Conservation (phyloP, 1,284 basidiomycete genomes). For the Melanopsichium pennsylvanicum region DNA sequence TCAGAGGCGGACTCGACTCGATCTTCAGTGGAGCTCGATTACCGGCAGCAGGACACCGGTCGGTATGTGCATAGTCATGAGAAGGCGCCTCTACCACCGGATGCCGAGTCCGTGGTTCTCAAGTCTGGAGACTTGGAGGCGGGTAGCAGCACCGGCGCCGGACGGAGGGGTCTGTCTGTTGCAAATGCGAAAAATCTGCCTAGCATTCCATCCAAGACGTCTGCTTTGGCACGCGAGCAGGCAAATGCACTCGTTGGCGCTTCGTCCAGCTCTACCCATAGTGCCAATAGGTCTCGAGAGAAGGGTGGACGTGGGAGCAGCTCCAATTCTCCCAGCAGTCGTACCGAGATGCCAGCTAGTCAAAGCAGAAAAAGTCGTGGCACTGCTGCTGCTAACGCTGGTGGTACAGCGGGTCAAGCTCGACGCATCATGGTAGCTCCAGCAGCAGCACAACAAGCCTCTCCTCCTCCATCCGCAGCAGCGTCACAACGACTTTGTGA, state of each 20-base stretch:
- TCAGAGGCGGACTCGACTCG: neutral
- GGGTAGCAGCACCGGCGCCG: neutral
- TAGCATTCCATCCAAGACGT: constrained; percentile 11
- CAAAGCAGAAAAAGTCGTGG: neutral
- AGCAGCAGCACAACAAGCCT: no score
- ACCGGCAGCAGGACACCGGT: neutral
- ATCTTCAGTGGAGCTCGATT: constrained; percentile 5
- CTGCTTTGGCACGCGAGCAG: constrained; percentile 15
- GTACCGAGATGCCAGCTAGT: no score
- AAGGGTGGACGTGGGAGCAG: no score
- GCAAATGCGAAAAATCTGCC: constrained; percentile 16
- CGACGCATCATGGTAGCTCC: no score
- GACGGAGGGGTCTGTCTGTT: constrained; percentile 16
- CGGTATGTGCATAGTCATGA: constrained; percentile 4
- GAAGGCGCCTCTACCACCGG: constrained; percentile 1
- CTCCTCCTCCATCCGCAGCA: no score
- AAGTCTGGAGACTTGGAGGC: no score
- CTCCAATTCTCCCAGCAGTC: no score
- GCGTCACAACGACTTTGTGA: constrained; percentile 2
- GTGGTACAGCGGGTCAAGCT: no score
- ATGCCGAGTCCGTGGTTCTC: neutral
- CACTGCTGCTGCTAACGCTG: neutral
- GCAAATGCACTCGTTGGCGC: constrained; percentile 17
- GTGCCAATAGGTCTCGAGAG: neutral
- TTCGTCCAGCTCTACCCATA: no score